These are phyloP conservation scores for Thymus mandschuricus DNA, from an alignment of 257 asterid genomes.

Conservation along the genomic window DNA sequence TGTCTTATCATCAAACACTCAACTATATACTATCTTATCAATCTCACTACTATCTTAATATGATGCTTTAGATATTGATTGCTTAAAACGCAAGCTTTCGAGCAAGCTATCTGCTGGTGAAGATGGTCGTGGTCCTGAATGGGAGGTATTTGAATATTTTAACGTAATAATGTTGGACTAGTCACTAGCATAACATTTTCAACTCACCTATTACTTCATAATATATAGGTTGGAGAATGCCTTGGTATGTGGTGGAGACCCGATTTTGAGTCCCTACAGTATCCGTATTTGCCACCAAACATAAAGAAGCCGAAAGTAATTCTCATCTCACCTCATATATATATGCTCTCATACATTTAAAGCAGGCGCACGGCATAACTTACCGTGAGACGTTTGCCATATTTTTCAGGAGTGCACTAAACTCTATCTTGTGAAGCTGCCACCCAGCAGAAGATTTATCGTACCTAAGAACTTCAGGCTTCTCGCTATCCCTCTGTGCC, in stretches of 20 bases:
- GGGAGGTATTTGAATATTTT: constrained; percentile 61
- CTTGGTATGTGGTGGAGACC: constrained; percentile 96
- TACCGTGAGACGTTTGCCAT: constrained; percentile 8
- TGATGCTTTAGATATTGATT: constrained; percentile 55
- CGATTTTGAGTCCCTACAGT: constrained; percentile 59
- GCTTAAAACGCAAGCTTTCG: constrained; percentile 87
- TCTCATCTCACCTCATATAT: constrained; percentile 1
- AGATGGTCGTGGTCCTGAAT: constrained; percentile 57
- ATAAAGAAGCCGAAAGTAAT: constrained; percentile 70
- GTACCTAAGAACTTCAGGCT: constrained; percentile 73
- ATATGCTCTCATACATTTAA: not conserved
- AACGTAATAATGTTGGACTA: not conserved
- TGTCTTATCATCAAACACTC: too few relatives aligned
- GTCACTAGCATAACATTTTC: constrained; percentile 3
- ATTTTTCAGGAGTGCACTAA: constrained; percentile 85
- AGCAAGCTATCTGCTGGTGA: constrained; percentile 68
- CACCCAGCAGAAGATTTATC: constrained; percentile 68
- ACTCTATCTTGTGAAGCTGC: constrained; percentile 82
- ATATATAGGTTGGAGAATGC: constrained; percentile 75
- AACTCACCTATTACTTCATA: constrained; percentile 11
- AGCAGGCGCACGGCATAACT: constrained; percentile 5
- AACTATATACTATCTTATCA: too few relatives aligned
- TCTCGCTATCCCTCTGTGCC: constrained; percentile 79
- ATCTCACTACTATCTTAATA: not conserved
- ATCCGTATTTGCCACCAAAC: constrained; percentile 70